Conservation (phyloP, 2,329 filamentous ascomycete genomes). For the Xylariaceae sp. region DNA sequence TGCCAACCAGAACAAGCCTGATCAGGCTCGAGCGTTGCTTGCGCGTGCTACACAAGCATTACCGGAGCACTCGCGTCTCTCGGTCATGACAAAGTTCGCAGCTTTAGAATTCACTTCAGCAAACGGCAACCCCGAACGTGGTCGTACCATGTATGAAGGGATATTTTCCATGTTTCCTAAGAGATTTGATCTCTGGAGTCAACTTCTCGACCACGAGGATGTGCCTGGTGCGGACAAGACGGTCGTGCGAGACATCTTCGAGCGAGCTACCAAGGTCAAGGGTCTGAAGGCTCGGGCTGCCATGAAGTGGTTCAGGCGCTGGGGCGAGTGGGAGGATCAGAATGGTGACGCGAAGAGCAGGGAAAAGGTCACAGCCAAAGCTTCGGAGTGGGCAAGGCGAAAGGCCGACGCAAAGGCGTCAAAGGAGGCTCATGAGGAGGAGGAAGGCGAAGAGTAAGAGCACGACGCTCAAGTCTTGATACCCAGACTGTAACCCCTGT, state of each 20-base stretch:
- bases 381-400: slow-evolving; percentile 63
- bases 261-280: slow-evolving; percentile 67
- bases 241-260: slow-evolving; percentile 72
- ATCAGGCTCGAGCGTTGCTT: slow-evolving; percentile 73
- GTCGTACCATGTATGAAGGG: slow-evolving; percentile 90
- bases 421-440: slow-evolving; percentile 17
- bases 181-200: slow-evolving; percentile 88
- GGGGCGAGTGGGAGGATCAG: slow-evolving; percentile 83
- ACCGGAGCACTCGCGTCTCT: slow-evolving; percentile 60
- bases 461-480: too few relatives aligned
- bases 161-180: slow-evolving; percentile 81
- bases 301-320: slow-evolving; percentile 84
- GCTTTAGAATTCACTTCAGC: slow-evolving; percentile 84
- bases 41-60: slow-evolving; percentile 82
- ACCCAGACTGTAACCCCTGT: too few relatives aligned
- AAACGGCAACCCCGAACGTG: slow-evolving; percentile 81
- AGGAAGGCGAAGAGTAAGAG: slow-evolving; percentile 28
- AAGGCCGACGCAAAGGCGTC: slow-evolving; percentile 34
- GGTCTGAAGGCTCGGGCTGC: slow-evolving; percentile 78
- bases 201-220: slow-evolving; percentile 82
- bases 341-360: slow-evolving; percentile 65
- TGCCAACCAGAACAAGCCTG: slow-evolving; percentile 63
- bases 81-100: slow-evolving; percentile 81
- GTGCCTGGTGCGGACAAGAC: slow-evolving; percentile 43
- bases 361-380: slow-evolving; percentile 66